Evolutionary conservation across 768 basidiomycete genomes (phyloP).

Genomic region (Amanita jacksonii): DNA sequence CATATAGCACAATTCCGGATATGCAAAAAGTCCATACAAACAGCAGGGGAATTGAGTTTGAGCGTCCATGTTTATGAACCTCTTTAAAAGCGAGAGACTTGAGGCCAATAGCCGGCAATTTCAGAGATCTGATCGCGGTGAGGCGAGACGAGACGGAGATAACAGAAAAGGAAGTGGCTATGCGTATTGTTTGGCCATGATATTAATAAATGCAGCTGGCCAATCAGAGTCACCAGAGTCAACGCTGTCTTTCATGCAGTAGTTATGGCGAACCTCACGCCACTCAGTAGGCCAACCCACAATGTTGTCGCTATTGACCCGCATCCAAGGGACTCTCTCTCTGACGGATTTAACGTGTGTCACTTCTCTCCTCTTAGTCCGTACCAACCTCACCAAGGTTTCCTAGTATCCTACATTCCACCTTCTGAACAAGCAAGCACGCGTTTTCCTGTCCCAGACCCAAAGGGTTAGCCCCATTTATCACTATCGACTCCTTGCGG

Average conservation of each 20-base stretch:
- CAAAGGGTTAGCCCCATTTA: slow-evolving; percentile 34
- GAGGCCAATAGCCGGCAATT: too few species aligned
- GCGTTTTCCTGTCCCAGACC: slow-evolving; percentile 51
- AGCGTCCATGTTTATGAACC: too few species aligned
- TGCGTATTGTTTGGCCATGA: not conserved
- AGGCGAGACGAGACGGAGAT: not conserved
- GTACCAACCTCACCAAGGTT: slow-evolving; percentile 3
- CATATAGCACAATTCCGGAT: not conserved
- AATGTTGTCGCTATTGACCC: slow-evolving; percentile 29
- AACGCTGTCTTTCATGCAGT: not conserved
- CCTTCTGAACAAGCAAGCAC: slow-evolving; percentile 50
- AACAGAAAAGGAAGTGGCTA: not conserved
- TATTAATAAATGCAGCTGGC: not conserved
- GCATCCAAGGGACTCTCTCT: slow-evolving; percentile 25
- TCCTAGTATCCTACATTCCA: slow-evolving; percentile 39
- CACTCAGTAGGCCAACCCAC: slow-evolving; percentile 26
- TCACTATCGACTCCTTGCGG: slow-evolving; percentile 42
- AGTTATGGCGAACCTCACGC: slow-evolving; percentile 29
- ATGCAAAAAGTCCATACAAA: not conserved
- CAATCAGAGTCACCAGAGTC: not conserved
- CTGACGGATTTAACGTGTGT: slow-evolving; percentile 39
- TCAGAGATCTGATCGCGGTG: too few species aligned
- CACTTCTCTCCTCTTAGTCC: slow-evolving; percentile 6
- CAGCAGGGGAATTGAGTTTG: too few species aligned
- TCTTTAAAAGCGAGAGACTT: too few species aligned